Evolutionary conservation across 257 asterid species (phyloP).

Genomic region (Solanum paucissectum): DNA sequence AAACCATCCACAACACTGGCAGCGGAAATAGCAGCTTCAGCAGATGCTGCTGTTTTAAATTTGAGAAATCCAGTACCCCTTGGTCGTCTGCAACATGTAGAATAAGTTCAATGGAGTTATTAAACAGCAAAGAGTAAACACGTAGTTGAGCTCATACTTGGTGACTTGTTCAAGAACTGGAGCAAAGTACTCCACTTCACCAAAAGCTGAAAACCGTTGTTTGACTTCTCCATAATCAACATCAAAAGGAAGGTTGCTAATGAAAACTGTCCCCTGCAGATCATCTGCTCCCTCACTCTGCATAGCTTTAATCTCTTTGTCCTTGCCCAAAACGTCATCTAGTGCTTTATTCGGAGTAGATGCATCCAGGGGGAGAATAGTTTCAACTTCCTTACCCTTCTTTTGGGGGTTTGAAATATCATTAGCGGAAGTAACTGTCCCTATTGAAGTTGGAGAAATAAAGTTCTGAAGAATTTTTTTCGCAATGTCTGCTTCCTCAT

Average conservation of each 20-base stretch:
- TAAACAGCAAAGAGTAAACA: not conserved
- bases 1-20: constrained; percentile 41
- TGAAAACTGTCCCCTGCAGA: constrained; percentile 69
- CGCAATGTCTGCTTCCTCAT: constrained; percentile 65
- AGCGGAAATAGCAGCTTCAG: constrained; percentile 65
- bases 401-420: constrained; percentile 16
- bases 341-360: constrained; percentile 2
- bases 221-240: constrained; percentile 63
- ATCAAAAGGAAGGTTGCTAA: constrained; percentile 84
- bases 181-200: constrained; percentile 62
- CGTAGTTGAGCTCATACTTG: constrained; percentile 35
- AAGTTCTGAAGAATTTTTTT: constrained; percentile 59
- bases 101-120: not conserved
- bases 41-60: constrained; percentile 57
- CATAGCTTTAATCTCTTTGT: constrained; percentile 16
- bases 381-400: constrained; percentile 29
- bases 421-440: constrained; percentile 10
- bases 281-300: constrained; percentile 49
- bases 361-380: constrained; percentile 15
- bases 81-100: constrained; percentile 59
- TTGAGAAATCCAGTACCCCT: constrained; percentile 97
- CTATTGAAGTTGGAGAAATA: constrained; percentile 36
- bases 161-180: constrained; percentile 88
- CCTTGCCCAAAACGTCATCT: constrained; percentile 1
- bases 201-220: constrained; percentile 73